Evolutionary conservation across 2,329 filamentous ascomycete species (phyloP), one percentile per base, ranked within the genome.

Genomic region (Xylaria hypoxylon): DNA sequence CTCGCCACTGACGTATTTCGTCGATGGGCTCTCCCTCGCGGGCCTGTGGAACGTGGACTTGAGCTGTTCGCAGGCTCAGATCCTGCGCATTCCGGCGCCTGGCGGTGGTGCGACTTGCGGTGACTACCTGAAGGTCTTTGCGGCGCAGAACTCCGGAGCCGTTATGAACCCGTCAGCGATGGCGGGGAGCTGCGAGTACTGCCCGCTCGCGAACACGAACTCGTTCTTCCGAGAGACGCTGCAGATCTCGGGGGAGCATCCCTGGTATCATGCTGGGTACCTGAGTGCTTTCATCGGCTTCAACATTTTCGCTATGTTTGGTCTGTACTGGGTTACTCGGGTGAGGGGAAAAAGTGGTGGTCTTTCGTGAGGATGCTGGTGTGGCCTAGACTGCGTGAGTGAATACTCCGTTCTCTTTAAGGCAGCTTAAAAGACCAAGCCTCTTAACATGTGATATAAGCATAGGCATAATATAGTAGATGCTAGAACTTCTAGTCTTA

Each of bases 241-340:
- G 10, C 3, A n/a, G 24, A 45, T 57, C 15, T 44, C 35, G 2
- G 22, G 22, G 6, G 26, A 38, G 3, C 24, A 47, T 17, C 42
- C 42, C n/a, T 58, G 55, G 55, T 4, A 24, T 24, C 5, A 58
- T 26, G 28, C 28, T 7, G 42, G 55, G 8, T 48, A 48, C n/a
- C 26, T 58, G 19, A 38, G 28, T 24, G 42, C 7, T 24, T 58
- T 38, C 26, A 24, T 58, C 10, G 55, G 22, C 2, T 58, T 58
- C n/a, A 48, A 58, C 26, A 58, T 48, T 11, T 22, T 58, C 28
- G 42, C 55, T 3, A 48, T 48, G 26, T 58, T 58, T 17, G 17
- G 17, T 10, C 24, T 48, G n/a, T 48, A 40, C 15, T 40, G 38
- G 38, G 38, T 40, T 13, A 5, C 8, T 40, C 4, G 38, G 38